A percentile compares a stretch with the other conserved stretches of the same genome.
Evolutionary conservation across 129 eudicot genomes (phyloP).

Genomic region (Heracleum sosnowskyi): DNA sequence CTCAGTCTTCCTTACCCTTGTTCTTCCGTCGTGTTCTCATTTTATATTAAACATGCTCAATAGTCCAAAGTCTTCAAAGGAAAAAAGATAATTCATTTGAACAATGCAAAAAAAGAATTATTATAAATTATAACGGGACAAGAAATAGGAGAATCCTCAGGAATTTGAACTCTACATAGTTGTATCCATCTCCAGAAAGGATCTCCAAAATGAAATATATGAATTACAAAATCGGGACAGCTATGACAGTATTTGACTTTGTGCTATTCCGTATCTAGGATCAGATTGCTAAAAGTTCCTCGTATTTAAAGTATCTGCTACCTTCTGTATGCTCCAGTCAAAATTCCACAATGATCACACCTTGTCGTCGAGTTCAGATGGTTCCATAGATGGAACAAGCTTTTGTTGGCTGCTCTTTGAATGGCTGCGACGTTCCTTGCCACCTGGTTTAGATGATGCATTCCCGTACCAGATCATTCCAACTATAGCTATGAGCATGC

Average conservation of each 20-base stretch:
- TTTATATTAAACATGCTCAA: neutral
- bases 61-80: neutral
- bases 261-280: conserved; percentile 18
- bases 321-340: conserved; percentile 16
- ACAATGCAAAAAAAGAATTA: neutral
- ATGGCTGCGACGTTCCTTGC: conserved; percentile 67
- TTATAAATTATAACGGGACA: conserved; percentile 14
- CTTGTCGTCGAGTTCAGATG: conserved; percentile 50
- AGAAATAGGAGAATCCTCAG: neutral
- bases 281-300: conserved; percentile 11
- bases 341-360: conserved; percentile 24
- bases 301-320: conserved; percentile 17
- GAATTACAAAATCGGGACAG: conserved; percentile 24
- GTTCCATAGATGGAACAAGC: conserved; percentile 32
- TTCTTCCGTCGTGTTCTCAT: neutral
- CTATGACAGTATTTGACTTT: neutral
- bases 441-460: conserved; percentile 91
- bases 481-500: conserved; percentile 74
- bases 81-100: neutral
- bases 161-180: neutral
- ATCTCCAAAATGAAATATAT: conserved; percentile 1
- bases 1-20: neutral
- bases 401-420: conserved; percentile 41
- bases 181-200: conserved; percentile 7
- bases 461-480: conserved; percentile 92